Conservation (phyloP, 2,329 filamentous ascomycete species). For the Hortaea werneckii region DNA sequence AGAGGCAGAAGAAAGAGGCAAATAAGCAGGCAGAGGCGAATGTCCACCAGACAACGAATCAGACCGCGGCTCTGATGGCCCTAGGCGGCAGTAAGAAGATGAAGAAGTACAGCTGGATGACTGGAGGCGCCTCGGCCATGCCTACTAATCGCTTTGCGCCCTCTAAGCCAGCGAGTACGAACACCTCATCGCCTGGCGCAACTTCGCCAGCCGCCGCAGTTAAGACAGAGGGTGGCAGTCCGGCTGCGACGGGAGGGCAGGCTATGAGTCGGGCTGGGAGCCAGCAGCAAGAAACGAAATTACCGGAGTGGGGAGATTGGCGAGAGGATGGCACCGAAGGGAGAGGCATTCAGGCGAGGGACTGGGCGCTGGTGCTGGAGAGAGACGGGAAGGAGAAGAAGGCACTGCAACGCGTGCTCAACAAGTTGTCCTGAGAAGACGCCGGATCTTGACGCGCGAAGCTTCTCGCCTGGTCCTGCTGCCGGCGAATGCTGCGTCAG, state of each 20-base stretch:
- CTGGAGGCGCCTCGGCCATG: conserved; percentile 45
- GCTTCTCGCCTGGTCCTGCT: too few species aligned
- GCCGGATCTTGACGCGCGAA: too few species aligned
- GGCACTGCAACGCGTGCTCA: conserved; percentile 47
- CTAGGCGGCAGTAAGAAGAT: conserved; percentile 43
- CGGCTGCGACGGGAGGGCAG: conserved; percentile 1
- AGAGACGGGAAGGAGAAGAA: conserved; percentile 59
- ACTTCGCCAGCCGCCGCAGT: conserved; percentile 1
- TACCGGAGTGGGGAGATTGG: conserved; percentile 27
- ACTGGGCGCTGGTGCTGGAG: conserved; percentile 71
- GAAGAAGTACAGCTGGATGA: conserved; percentile 71
- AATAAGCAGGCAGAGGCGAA: conserved; percentile 32
- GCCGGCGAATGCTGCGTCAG: too few species aligned
- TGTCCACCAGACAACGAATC: conserved; percentile 66
- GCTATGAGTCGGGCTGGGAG: not conserved
- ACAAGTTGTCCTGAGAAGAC: conserved; percentile 6
- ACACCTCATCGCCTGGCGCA: not conserved
- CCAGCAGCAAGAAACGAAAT: conserved; percentile 6
- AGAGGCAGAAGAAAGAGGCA: conserved; percentile 60
- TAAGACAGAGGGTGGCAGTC: conserved; percentile 2
- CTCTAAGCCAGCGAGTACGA: not conserved
- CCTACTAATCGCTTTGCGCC: conserved; percentile 35
- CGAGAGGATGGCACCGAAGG: conserved; percentile 69
- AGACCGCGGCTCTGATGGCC: conserved; percentile 67
- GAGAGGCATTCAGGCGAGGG: conserved; percentile 70